These are phyloP conservation scores for Chrysanthemum seticuspe DNA, from an alignment of 129 eudicot genomes.

Conservation along the genomic window DNA sequence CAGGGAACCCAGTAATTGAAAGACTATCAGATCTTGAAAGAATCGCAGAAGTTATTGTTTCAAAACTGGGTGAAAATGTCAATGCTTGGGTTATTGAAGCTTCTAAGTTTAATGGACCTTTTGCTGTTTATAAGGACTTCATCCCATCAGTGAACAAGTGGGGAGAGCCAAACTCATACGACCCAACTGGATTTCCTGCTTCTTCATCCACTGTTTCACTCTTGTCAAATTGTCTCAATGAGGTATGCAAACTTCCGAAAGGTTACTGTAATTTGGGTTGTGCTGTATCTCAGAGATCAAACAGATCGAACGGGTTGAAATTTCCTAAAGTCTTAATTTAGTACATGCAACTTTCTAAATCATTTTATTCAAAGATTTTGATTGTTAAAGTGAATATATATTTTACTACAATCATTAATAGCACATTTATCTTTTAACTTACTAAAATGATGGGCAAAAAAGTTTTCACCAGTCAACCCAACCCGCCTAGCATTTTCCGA, in stretches of 20 bases:
- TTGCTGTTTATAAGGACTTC: slow-evolving; percentile 84
- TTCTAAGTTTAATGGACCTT: slow-evolving; percentile 80
- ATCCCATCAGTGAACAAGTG: slow-evolving; percentile 63
- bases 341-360: slow-evolving; percentile 3
- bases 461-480: neutral
- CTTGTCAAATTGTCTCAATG: slow-evolving; percentile 61
- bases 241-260: slow-evolving; percentile 39
- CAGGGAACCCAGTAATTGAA: slow-evolving; percentile 89
- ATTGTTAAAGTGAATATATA: neutral
- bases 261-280: neutral
- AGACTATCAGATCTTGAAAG: slow-evolving; percentile 67
- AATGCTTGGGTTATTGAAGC: slow-evolving; percentile 95
- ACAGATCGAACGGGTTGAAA: slow-evolving; percentile 1
- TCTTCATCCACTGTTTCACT: slow-evolving; percentile 59
- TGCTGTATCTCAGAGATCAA: neutral
- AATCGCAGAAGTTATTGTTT: slow-evolving; percentile 67
- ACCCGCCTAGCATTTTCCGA: neutral
- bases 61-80: slow-evolving; percentile 64
- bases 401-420: neutral
- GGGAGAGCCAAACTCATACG: slow-evolving; percentile 80
- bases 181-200: slow-evolving; percentile 71
- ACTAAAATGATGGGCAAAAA: neutral
- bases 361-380: slow-evolving; percentile 10
- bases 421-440: neutral
- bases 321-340: neutral